Evolutionary conservation across 1,284 basidiomycete species (phyloP), one percentile per base, ranked within the genome.

Genomic region (Ceratobasidium sp.): DNA sequence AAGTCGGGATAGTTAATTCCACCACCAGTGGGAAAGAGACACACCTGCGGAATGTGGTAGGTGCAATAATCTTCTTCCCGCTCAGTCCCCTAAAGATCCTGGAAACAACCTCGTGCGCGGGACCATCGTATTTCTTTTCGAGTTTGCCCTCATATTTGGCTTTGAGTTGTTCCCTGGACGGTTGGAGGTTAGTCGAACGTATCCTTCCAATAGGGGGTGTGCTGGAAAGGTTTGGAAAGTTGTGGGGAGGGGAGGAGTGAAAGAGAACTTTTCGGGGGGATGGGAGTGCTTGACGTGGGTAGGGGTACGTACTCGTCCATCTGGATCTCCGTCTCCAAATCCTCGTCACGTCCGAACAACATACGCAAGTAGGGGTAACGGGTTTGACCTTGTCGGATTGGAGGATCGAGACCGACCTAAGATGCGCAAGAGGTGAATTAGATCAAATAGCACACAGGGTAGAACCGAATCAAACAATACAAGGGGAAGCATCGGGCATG

Each of bases 341-440:
- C 95, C 77, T 99, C 97, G 74, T 98, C 96, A 72, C 93, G 87
- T 29, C 89, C 90, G 80, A 98, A 99, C 76, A 98, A 95, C 86
- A 98, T 95, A 60, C 99, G 96, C 16, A 99, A 82, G 78, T 97
- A 99, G 59, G 96, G 95, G 78, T 99, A 99, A 52, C 93, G 85
- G 0, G 97, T 99, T 77, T 99, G 97, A 68, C 97, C 97, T 83
- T 99, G 97, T 68, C 97, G 87, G 73, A 99, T 98, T 1, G 96
- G 95, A 21, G 87, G 93, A 76, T 89, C 91, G 59, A 98, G 83
- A 68, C 91, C 91, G 73, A 98, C 85, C 91, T 93, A 74, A 29
- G n/a, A 16, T n/a, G n/a, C n/a, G n/a, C n/a, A 59, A 52, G 21
- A 36, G 29, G 27, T 50, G 2, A 53, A 41, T 14, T 19, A n/a